phyloP scores from a whole-genome alignment of 148 eudicot genomes.

The Amaranthus palmeri region DNA sequence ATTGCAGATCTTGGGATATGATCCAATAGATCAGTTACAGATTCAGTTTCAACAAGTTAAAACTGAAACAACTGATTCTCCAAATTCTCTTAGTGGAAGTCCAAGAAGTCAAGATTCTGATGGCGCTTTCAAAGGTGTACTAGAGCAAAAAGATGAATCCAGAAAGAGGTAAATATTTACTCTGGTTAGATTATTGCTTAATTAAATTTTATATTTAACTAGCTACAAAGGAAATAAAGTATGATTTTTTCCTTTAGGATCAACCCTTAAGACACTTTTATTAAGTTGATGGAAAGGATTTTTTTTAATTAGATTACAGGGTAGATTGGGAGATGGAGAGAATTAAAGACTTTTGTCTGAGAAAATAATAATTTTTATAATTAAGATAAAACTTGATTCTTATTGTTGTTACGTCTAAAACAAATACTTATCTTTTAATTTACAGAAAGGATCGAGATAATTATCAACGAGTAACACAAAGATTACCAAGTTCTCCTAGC shows the following conservation, averaged over 20 bases:
- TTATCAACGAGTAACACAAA: constrained; percentile 10
- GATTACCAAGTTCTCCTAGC: constrained; percentile 20
- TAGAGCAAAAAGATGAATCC: constrained; percentile 8
- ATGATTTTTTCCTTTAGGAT: no score
- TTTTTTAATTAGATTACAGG: no score
- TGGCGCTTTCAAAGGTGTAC: constrained; percentile 14
- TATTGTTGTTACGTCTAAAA: no score
- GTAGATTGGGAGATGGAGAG: no score
- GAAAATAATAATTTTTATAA: no score
- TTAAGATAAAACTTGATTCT: no score
- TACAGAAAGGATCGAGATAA: constrained; percentile 15
- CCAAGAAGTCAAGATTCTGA: constrained; percentile 29
- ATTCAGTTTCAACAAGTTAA: neutral
- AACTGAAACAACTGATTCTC: constrained; percentile 22
- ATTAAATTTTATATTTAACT: no score
- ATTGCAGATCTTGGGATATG: constrained; percentile 16
- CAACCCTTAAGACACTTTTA: no score
- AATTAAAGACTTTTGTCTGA: no score
- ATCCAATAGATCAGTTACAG: neutral
- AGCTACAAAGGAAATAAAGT: no score
- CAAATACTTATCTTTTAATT: neutral
- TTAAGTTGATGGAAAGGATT: no score
- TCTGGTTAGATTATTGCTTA: no score
- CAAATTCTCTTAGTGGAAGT: constrained; percentile 24
- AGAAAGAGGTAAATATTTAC: constrained; percentile 17